Percentiles rank a stretch among this genome's conserved stretches.
phyloP scores from a whole-genome alignment of 495 filamentous ascomycete species.

The Oidiodendron maius region DNA sequence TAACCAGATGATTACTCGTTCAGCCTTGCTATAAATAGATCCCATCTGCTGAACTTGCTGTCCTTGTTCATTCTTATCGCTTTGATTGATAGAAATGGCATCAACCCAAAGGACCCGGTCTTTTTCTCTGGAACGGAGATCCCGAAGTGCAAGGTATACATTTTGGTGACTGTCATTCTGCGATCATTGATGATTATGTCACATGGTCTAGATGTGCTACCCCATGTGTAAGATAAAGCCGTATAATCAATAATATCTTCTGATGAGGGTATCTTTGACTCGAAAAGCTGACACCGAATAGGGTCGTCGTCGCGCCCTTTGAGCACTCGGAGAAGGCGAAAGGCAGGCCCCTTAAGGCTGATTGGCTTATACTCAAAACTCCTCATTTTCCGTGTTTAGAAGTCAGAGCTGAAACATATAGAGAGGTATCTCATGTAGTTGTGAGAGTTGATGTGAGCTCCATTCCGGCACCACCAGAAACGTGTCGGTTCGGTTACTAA shows the following conservation, averaged over 20 bases:
- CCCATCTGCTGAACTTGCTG: slow-evolving; percentile 20
- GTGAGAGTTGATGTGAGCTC: too few relatives aligned
- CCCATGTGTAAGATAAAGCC: slow-evolving; percentile 14
- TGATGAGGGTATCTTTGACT: slow-evolving; percentile 1
- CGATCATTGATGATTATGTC: slow-evolving; percentile 5
- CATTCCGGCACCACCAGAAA: too few relatives aligned
- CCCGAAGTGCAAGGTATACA: too few relatives aligned
- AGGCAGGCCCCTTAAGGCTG: too few relatives aligned
- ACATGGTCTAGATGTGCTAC: not conserved
- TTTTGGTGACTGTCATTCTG: slow-evolving; percentile 5
- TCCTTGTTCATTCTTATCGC: slow-evolving; percentile 11
- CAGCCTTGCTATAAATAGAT: slow-evolving; percentile 16
- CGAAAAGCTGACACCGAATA: slow-evolving; percentile 12
- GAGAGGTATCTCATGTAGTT: too few relatives aligned
- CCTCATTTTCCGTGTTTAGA: too few relatives aligned
- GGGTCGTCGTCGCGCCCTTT: too few relatives aligned
- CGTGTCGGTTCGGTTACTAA: too few relatives aligned
- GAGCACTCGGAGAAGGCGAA: too few relatives aligned
- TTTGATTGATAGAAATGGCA: slow-evolving; percentile 26
- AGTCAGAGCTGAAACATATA: too few relatives aligned
- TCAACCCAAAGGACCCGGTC: slow-evolving; percentile 20
- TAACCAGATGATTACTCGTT: slow-evolving; percentile 12
- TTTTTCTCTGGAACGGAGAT: slow-evolving; percentile 6
- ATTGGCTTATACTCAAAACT: too few relatives aligned
- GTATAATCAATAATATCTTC: slow-evolving; percentile 8